Percentiles rank a stretch among this genome's conserved stretches.
These are phyloP conservation scores for Aspergillus homomorphus DNA, from an alignment of 495 filamentous ascomycete species.

Conservation along the genomic window DNA sequence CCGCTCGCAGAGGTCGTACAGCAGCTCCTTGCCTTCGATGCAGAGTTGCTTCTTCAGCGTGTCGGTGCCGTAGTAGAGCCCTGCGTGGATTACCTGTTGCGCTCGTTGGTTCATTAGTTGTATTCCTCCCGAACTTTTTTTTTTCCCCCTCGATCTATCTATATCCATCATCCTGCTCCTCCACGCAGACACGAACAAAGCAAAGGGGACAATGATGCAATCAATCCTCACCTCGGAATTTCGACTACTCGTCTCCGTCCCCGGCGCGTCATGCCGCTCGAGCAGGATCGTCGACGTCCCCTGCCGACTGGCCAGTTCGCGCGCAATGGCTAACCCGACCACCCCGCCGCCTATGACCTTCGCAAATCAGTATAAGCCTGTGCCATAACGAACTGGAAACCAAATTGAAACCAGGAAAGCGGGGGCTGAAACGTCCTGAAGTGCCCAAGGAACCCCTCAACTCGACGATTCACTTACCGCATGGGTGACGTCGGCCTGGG, in stretches of 20 bases:
- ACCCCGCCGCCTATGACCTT: constrained; percentile 88
- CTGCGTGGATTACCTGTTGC: constrained; percentile 89
- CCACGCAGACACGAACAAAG: background rate
- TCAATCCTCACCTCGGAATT: constrained; percentile 87
- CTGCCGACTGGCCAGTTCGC: constrained; percentile 62
- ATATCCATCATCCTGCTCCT: background rate
- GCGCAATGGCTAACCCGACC: constrained; percentile 85
- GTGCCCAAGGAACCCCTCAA: too few species aligned
- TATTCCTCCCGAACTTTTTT: too few species aligned
- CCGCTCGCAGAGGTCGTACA: constrained; percentile 74
- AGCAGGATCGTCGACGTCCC: constrained; percentile 72
- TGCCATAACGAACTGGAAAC: too few species aligned
- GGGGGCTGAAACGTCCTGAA: too few species aligned
- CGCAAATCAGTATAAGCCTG: background rate
- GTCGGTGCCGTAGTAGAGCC: constrained; percentile 79
- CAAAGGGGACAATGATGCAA: too few species aligned
- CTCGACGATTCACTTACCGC: constrained; percentile 58
- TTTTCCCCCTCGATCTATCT: too few species aligned
- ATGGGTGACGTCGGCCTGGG: constrained; percentile 74
- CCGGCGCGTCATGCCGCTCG: constrained; percentile 72
- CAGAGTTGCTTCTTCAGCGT: constrained; percentile 84
- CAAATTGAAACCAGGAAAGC: too few species aligned
- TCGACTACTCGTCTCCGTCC: constrained; percentile 87
- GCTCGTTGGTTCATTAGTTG: background rate
- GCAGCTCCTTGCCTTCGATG: constrained; percentile 65